Evolutionary conservation across 148 eudicot genomes (phyloP), one percentile per base, ranked within the genome.

Genomic region (Diospyros kaki): DNA sequence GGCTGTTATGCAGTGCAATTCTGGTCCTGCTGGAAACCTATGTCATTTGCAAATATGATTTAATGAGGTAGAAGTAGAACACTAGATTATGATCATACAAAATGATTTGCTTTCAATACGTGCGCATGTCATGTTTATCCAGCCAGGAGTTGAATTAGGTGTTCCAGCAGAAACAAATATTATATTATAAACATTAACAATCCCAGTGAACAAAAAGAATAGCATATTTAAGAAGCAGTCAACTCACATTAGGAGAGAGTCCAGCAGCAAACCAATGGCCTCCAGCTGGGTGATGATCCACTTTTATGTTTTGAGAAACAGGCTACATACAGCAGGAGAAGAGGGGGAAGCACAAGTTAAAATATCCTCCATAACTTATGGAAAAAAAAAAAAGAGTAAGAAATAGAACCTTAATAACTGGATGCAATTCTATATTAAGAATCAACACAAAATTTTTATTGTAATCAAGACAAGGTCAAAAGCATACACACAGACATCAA

Each of bases 181-280:
- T 15, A 45, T 45, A 9, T 1, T 28, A 28, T 28, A 28, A 28
- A 38, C 44, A 28, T 11, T 18, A 58, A 39, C 38, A 68, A 2
- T 9, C 17, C 14, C 41, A 62, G 44, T 7, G 41, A 60, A 69
- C 70, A 51, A 61, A 75, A 76, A 38, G 60, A 61, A 12, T 42
- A 41, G 55, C 64, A 46, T 15, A 40, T 45, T 46, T 4, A 61
- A 68, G 42, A 18, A 66, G 55, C 65, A 76, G 81, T 42, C 78
- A 63, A 68, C 98, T 93, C 76, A 96, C 99, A 83, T 96, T 93
- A 75, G 98, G 98, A 81, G 99, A 96, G 73, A 96, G 97, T 70
- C 99, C 98, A 63, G 99, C 98, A 73, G 97, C 94, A 83, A 96
- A 93, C 99, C 99, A 96, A 81, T 93, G 94, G 73, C 99, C 99